Evolutionary conservation across 1,284 basidiomycete species (phyloP).

Genomic region (Ceratobasidium sp.): DNA sequence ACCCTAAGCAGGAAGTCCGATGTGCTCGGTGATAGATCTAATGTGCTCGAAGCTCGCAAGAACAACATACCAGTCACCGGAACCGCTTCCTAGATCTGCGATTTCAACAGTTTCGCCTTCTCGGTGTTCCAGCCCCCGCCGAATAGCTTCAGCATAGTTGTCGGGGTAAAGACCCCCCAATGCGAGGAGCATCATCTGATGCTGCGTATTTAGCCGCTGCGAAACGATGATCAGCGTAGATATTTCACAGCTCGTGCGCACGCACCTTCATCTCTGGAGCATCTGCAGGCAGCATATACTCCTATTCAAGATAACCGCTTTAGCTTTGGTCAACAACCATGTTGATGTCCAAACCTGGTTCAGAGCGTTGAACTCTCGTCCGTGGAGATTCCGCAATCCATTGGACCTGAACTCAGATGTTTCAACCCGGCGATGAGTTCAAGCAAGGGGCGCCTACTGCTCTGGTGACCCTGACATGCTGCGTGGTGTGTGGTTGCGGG

Average conservation of each 20-base stretch:
- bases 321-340: not conserved
- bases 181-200: constrained; percentile 20
- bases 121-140: constrained; percentile 13
- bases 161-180: constrained; percentile 42
- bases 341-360: not conserved
- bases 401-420: not conserved
- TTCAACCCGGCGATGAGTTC: not conserved
- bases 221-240: not conserved
- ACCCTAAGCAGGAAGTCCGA: constrained; percentile 34
- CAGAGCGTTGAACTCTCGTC: constrained; percentile 15
- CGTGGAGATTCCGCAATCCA: constrained; percentile 19
- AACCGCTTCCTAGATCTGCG: constrained; percentile 37
- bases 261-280: constrained; percentile 27
- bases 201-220: constrained; percentile 33
- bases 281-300: constrained; percentile 37
- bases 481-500: not conserved
- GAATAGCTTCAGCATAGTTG: constrained; percentile 17
- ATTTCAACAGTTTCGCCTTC: constrained; percentile 24
- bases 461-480: constrained; percentile 6
- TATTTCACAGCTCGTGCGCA: not conserved
- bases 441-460: not conserved
- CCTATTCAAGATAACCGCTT: not conserved
- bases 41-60: not conserved
- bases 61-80: constrained; percentile 22
- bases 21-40: not conserved